Conservation (phyloP, 2,329 filamentous ascomycete species). For the Aspergillus bombycis region DNA sequence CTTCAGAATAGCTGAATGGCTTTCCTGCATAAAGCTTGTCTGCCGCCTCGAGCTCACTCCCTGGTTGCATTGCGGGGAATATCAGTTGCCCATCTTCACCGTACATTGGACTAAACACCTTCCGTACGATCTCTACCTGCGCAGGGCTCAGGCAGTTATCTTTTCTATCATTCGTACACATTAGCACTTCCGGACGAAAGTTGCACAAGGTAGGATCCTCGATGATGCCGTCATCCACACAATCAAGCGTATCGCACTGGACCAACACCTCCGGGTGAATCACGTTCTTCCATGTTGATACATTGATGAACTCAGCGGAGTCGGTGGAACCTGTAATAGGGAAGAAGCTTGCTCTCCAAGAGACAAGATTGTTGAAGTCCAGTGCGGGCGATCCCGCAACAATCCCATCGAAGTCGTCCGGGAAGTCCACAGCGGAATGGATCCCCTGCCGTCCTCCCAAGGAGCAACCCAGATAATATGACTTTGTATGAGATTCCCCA, state of each 20-base stretch:
- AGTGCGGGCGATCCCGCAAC: constrained; percentile 46
- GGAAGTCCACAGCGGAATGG: constrained; percentile 8
- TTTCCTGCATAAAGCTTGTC: constrained; percentile 13
- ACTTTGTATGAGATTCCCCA: constrained; percentile 4
- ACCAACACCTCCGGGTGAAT: constrained; percentile 50
- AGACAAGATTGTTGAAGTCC: constrained; percentile 45
- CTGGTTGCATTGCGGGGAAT: constrained; percentile 22
- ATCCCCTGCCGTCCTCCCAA: constrained; percentile 11
- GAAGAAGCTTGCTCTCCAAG: constrained; percentile 43
- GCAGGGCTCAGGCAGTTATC: constrained; percentile 24
- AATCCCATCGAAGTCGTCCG: constrained; percentile 42
- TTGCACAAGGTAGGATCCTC: constrained; percentile 32
- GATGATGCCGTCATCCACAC: constrained; percentile 55
- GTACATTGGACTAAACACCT: constrained; percentile 13
- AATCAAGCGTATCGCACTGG: constrained; percentile 58
- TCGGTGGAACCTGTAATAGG: constrained; percentile 38
- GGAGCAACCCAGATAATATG: constrained; percentile 16
- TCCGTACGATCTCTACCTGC: constrained; percentile 14
- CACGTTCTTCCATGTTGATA: constrained; percentile 42
- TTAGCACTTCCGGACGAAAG: constrained; percentile 11
- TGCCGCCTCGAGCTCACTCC: constrained; percentile 11
- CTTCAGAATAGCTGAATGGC: constrained; percentile 14
- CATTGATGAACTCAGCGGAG: constrained; percentile 22
- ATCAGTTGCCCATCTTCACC: constrained; percentile 21
- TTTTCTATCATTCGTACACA: constrained; percentile 14